phyloP scores from a whole-genome alignment of 306 rosid species.

The Castanospermum australe region DNA sequence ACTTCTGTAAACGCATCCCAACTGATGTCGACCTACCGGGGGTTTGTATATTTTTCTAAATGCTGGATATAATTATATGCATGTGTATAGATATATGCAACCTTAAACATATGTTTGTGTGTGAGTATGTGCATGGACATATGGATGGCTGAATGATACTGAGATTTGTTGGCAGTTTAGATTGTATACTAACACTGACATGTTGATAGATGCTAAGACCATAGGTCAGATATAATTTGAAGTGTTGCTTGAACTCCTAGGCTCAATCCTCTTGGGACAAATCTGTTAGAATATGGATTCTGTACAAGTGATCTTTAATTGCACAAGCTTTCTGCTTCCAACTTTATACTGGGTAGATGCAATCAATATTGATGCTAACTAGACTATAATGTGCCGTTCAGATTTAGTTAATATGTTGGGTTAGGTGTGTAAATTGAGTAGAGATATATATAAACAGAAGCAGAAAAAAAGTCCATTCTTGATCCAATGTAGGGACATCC shows the following conservation, averaged over 20 bases:
- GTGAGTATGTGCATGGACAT: not conserved
- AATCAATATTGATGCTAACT: not conserved
- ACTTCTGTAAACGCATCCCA: slow-evolving; percentile 92
- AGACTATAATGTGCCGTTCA: not conserved
- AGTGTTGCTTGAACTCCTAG: not conserved
- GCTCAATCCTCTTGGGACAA: not conserved
- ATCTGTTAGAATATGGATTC: not conserved
- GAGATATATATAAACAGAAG: not conserved
- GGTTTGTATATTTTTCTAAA: slow-evolving; percentile 62
- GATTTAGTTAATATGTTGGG: not conserved
- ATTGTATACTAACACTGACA: not conserved
- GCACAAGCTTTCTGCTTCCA: not conserved
- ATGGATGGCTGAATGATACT: slow-evolving; percentile 19
- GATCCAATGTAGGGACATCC: not conserved
- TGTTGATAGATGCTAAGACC: not conserved
- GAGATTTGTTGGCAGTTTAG: slow-evolving; percentile 8
- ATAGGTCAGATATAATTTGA: not conserved
- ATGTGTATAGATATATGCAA: not conserved
- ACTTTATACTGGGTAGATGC: not conserved
- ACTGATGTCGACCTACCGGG: slow-evolving; percentile 96
- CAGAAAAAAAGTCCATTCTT: not conserved
- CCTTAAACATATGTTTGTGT: not conserved
- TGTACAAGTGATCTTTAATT: not conserved
- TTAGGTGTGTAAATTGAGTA: not conserved
- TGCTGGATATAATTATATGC: slow-evolving; percentile 1